phyloP scores from a whole-genome alignment of 495 filamentous ascomycete species.

The Trichoderma orchidacearum region DNA sequence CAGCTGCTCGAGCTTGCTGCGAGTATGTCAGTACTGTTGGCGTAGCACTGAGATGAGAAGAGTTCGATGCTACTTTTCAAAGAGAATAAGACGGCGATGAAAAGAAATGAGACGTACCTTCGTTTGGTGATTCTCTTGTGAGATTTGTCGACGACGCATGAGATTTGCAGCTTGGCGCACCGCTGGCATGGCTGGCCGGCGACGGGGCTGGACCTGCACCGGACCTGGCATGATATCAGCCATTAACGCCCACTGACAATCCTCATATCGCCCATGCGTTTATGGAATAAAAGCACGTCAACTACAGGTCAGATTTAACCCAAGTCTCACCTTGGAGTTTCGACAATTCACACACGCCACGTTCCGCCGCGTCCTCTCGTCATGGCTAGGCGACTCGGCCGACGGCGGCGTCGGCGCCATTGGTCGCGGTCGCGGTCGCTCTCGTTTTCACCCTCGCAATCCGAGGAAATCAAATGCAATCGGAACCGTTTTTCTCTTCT shows the following conservation, averaged over 20 bases:
- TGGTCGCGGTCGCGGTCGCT: too few relatives aligned
- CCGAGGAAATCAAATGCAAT: too few relatives aligned
- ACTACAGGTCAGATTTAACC: too few relatives aligned
- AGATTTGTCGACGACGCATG: constrained; percentile 30
- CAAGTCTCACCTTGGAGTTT: constrained; percentile 4
- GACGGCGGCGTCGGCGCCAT: neutral
- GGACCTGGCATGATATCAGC: constrained; percentile 7
- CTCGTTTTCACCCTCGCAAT: neutral
- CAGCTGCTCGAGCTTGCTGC: constrained; percentile 30
- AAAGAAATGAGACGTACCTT: constrained; percentile 16
- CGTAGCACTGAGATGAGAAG: too few relatives aligned
- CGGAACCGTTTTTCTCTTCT: too few relatives aligned
- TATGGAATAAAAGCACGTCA: too few relatives aligned
- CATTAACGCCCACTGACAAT: too few relatives aligned
- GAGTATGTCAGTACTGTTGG: neutral
- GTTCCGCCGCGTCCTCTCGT: constrained; percentile 1
- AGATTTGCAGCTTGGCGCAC: constrained; percentile 28
- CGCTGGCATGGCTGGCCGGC: constrained; percentile 25
- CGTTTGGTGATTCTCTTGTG: constrained; percentile 28
- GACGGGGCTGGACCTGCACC: constrained; percentile 23
- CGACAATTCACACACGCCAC: constrained; percentile 2
- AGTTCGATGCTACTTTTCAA: too few relatives aligned
- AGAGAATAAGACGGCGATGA: too few relatives aligned
- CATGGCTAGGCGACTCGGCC: neutral
- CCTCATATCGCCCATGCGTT: too few relatives aligned